phyloP scores from a whole-genome alignment of 306 rosid species.

The Albizia julibrissin region DNA sequence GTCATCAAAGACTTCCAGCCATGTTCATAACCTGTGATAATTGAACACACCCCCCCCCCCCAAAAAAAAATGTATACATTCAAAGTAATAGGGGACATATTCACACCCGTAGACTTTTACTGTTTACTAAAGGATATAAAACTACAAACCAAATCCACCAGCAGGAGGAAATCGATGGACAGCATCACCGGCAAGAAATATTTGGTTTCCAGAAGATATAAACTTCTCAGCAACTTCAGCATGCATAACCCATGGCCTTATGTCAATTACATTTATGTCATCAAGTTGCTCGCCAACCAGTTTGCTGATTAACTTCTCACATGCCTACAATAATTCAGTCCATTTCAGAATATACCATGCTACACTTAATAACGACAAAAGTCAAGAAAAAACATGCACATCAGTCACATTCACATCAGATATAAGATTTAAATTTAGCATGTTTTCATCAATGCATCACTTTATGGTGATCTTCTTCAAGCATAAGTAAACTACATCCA shows the following conservation, averaged over 20 bases:
- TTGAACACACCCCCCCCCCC: not conserved
- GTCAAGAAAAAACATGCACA: conserved; percentile 10
- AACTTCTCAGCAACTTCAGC: conserved; percentile 96
- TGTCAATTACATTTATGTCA: conserved; percentile 72
- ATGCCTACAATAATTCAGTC: conserved; percentile 56
- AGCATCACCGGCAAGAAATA: conserved; percentile 93
- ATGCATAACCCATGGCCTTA: conserved; percentile 96
- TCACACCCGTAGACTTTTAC: conserved; percentile 18
- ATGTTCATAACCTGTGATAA: not conserved
- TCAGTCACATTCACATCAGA: conserved; percentile 2
- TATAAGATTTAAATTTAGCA: conserved; percentile 26
- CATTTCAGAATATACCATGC: conserved; percentile 28
- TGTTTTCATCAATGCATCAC: conserved; percentile 17
- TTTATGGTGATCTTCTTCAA: conserved; percentile 21
- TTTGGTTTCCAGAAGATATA: conserved; percentile 51
- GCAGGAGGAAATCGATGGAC: conserved; percentile 99
- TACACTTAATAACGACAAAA: conserved; percentile 19
- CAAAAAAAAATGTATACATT: not conserved
- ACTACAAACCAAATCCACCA: conserved; percentile 92
- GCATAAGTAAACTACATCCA: not conserved
- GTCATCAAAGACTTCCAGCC: conserved; percentile 5
- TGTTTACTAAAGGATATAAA: conserved; percentile 30
- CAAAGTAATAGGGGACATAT: conserved; percentile 17
- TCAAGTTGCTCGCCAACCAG: conserved; percentile 80
- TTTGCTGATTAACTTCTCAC: conserved; percentile 69